Base-by-base conservation (phyloP, 2,329 filamentous ascomycete species). In the Cladosporium sp. region DNA sequence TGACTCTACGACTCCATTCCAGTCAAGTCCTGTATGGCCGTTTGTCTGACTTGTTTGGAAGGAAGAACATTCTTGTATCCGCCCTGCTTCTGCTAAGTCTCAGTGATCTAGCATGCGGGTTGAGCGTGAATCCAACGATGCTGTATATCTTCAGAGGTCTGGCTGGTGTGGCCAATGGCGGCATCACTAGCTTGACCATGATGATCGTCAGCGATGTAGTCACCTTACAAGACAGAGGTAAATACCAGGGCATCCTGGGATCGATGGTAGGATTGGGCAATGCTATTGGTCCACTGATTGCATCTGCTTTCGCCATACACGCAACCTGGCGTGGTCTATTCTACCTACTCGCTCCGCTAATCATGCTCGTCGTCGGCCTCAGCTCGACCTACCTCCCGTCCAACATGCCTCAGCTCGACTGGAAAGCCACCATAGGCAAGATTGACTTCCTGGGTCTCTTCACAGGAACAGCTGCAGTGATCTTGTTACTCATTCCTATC, bases 121-220 rank as follows among this genome's bases (percentile, higher is more conserved):
- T 89, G 29, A 80, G 85, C 0, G 79, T 81, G 46, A 86, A 81
- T 65, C 80, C 83, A 0, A 79, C 83, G 23, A 85, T 86, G 79
- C 82, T 90, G 29, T 89, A 88, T 75, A 79, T 84, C 23, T 89
- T 88, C 71, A 81, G 88, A 40, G 87, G 80, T 4, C 70, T 88
- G 23, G 83, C 86, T 11, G 87, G 88, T 62, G 78, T 89, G n/a
- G 87, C 85, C 11, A 84, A 83, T 52, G 88, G 87, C 1, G 88
- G 88, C 11, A 83, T 89, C 57, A 83, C 80, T 31, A 85, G 84
- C 26, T 74, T 88, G 55, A 79, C 82, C 5, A 87, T 87, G 83
- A 88, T 89, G 70, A 87, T 88, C 61, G 82, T 88, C 1, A 85
- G 81, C 7, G 86, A 89, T 72, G 78, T 88, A 7, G 85, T 87